A percentile compares a stretch with the other conserved stretches of the same genome.
phyloP scores from a whole-genome alignment of 176 grass and related monocot species.

The Zea luxurians region DNA sequence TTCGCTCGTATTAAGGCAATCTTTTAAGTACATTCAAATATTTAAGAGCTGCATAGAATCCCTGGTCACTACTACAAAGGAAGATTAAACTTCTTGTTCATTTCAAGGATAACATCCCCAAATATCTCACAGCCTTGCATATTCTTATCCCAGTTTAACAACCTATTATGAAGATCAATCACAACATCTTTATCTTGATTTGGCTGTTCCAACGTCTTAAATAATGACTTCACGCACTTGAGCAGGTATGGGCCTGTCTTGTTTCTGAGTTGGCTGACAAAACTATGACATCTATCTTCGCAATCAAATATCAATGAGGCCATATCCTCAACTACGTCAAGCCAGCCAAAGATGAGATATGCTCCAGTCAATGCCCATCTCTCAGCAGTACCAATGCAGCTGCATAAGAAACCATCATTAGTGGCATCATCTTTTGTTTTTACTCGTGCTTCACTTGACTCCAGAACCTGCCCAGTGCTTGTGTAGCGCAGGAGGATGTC shows the following conservation, averaged over 20 bases:
- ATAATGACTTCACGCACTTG: constrained; percentile 53
- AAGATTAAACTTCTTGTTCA: constrained; percentile 34
- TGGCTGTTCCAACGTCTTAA: constrained; percentile 33
- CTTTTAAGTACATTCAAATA: not conserved
- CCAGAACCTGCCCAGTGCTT: constrained; percentile 50
- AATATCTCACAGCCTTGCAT: constrained; percentile 54
- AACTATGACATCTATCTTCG: constrained; percentile 47
- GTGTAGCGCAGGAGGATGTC: constrained; percentile 61
- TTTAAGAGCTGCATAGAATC: constrained; percentile 11
- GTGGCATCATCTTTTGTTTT: constrained; percentile 26
- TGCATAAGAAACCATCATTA: constrained; percentile 27
- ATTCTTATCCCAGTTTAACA: constrained; percentile 59
- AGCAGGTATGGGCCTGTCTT: constrained; percentile 59
- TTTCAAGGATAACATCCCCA: constrained; percentile 49
- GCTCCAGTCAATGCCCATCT: constrained; percentile 57
- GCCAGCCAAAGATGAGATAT: constrained; percentile 57
- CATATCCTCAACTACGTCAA: constrained; percentile 66
- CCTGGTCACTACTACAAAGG: not conserved
- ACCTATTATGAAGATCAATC: constrained; percentile 60
- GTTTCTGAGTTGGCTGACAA: constrained; percentile 60
- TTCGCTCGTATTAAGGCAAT: not conserved
- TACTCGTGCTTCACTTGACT: constrained; percentile 36
- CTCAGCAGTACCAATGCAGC: constrained; percentile 28
- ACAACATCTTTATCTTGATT: constrained; percentile 40
- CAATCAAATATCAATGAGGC: constrained; percentile 59